These are phyloP conservation scores for Apiotrichum gracile DNA, from an alignment of 1,284 basidiomycete species.

Conservation along the genomic window DNA sequence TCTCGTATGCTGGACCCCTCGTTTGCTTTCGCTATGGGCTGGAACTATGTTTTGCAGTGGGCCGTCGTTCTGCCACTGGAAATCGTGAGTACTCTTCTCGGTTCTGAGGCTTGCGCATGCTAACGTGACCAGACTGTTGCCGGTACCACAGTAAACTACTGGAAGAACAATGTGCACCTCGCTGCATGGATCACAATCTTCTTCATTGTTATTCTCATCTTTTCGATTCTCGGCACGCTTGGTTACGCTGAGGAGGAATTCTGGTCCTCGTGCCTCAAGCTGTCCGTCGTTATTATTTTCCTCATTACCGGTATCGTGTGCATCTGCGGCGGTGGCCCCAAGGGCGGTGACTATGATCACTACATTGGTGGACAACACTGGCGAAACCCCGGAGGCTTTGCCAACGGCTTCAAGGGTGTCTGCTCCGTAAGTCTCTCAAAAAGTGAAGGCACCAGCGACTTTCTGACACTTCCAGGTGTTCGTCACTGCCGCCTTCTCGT, in stretches of 20 bases:
- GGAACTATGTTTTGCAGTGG: slow-evolving; percentile 48
- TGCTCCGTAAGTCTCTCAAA: slow-evolving; percentile 33
- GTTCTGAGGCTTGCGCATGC: not conserved
- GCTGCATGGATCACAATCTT: slow-evolving; percentile 47
- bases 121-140: slow-evolving; percentile 37
- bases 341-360: slow-evolving; percentile 22
- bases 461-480: slow-evolving; percentile 9
- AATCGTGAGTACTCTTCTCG: slow-evolving; percentile 14
- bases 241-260: slow-evolving; percentile 47
- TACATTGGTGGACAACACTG: slow-evolving; percentile 36
- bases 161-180: slow-evolving; percentile 35
- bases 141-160: slow-evolving; percentile 40
- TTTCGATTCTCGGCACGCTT: slow-evolving; percentile 33
- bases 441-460: slow-evolving; percentile 8
- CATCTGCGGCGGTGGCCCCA: slow-evolving; percentile 40
- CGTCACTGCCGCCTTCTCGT: slow-evolving; percentile 67
- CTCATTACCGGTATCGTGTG: slow-evolving; percentile 40
- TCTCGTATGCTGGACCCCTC: slow-evolving; percentile 39
- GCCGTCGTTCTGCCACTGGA: slow-evolving; percentile 46
- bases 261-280: slow-evolving; percentile 44
- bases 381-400: slow-evolving; percentile 42
- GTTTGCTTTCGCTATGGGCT: slow-evolving; percentile 44
- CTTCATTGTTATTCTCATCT: slow-evolving; percentile 29
- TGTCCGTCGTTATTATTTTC: slow-evolving; percentile 46
- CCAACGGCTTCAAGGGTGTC: slow-evolving; percentile 49